Evolutionary conservation across 495 filamentous ascomycete species (phyloP), one percentile per base, ranked within the genome.

Genomic region (Hypoxylon crocopeplum): DNA sequence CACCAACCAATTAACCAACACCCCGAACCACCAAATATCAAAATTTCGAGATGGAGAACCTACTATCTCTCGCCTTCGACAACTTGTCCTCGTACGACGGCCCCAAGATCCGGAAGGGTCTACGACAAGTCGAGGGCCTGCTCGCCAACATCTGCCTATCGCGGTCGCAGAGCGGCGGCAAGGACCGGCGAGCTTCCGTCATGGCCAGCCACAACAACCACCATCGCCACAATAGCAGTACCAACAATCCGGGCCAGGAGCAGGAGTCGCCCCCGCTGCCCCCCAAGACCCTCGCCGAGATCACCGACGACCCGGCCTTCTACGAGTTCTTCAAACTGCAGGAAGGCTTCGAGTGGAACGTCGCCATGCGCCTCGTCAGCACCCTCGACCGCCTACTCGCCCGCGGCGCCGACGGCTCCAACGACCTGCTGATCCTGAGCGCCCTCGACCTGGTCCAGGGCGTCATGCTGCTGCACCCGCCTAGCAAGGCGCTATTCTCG

Each of bases 311-410:
- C 72, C 92, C 89, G 20, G 94, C 93, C 7, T 98, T 97, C 68
- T 79, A 90, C 46, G 94, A 98, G 71, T 98, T 98, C 76, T 96
- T 96, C 78, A 91, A 96, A 67, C 71, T 98, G 45, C 94, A 98
- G 71, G 93, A 96, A 66, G 88, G 93, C 8, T 98, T 98, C 73
- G 90, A 97, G 75, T 98, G 93, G 90, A 98, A 98, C 75, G 89
- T 97, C 29, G 88, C 91, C 24, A 87, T 91, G 72, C 88, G 93
- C 58, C 78, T 98, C 48, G 86, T 95, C 41, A 83, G 85, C 24
- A 95, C 91, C 59, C 84, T 98, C 30, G 94, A 98, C 71, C 85
- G 91, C 50, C 82, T 97, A 37, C 80, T 97, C 44, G 91, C 91
- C 8, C 87, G 88, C 69, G 84, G 85, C 24, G 86, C 84, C 73